These are phyloP conservation scores for Vanrija pseudolonga DNA, from an alignment of 1,284 basidiomycete genomes.

Conservation along the genomic window DNA sequence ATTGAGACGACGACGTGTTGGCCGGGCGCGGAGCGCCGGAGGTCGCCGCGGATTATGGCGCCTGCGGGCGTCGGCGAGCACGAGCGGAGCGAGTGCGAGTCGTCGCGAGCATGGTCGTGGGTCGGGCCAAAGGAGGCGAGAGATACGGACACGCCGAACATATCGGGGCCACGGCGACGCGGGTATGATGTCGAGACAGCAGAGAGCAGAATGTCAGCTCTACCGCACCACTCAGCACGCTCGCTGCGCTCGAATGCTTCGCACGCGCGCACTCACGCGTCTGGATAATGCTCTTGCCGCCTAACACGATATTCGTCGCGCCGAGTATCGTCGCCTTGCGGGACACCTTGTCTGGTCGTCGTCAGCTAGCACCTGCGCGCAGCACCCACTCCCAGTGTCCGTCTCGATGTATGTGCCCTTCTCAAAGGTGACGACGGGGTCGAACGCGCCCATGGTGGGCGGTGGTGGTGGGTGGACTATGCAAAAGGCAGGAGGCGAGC, in stretches of 20 bases:
- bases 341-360: conserved; percentile 70
- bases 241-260: background rate
- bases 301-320: conserved; percentile 93
- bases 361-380: background rate
- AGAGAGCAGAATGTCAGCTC: background rate
- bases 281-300: conserved; percentile 94
- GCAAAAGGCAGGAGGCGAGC: too few relatives aligned
- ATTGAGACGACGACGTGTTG: conserved; percentile 89
- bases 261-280: conserved; percentile 51
- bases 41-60: conserved; percentile 34
- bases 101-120: too few relatives aligned
- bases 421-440: conserved; percentile 41
- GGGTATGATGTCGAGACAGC: background rate
- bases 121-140: too few relatives aligned
- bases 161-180: too few relatives aligned
- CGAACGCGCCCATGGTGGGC: conserved; percentile 42
- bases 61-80: too few relatives aligned
- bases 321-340: conserved; percentile 89
- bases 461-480: background rate
- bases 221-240: background rate
- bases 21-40: conserved; percentile 66
- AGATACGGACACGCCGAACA: too few relatives aligned
- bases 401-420: conserved; percentile 46
- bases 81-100: background rate
- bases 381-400: conserved; percentile 44